Evolutionary conservation across 202 grass and related monocot genomes (phyloP).

Genomic region (Carex arenaria): DNA sequence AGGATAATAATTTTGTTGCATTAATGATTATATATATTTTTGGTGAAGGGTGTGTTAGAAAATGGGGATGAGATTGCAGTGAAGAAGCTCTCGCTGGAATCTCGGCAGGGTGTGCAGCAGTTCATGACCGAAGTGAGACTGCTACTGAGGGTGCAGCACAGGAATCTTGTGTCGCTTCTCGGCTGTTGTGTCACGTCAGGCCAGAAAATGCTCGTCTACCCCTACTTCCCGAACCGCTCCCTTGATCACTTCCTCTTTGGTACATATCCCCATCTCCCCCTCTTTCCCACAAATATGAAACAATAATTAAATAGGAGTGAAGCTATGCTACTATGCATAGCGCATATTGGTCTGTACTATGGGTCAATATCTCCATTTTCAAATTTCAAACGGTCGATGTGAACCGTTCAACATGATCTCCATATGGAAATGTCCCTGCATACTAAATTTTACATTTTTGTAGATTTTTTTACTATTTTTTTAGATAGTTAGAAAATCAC

Average conservation of each 20-base stretch:
- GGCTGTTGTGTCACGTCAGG: conserved; percentile 64
- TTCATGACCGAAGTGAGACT: conserved; percentile 72
- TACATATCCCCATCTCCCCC: background rate
- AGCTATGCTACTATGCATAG: too few relatives aligned
- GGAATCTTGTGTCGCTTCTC: conserved; percentile 71
- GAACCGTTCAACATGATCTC: too few relatives aligned
- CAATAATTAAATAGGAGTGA: background rate
- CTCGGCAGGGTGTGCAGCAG: conserved; percentile 63
- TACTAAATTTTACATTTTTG: too few relatives aligned
- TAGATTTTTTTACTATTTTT: too few relatives aligned
- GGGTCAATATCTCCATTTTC: too few relatives aligned
- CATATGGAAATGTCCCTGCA: too few relatives aligned
- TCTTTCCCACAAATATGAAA: background rate
- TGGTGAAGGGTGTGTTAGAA: conserved; percentile 45
- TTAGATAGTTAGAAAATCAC: too few relatives aligned
- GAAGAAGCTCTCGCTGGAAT: conserved; percentile 74
- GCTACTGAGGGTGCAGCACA: conserved; percentile 76
- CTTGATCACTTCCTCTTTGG: conserved; percentile 79
- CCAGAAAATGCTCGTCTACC: conserved; percentile 84
- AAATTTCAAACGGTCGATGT: too few relatives aligned
- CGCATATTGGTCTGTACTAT: too few relatives aligned
- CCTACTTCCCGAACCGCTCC: conserved; percentile 77
- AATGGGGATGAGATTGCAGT: conserved; percentile 68
- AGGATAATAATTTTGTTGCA: background rate
- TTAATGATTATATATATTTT: background rate